Percentiles rank a stretch among this genome's conserved stretches.
These are phyloP conservation scores for Colletotrichum echinochloae DNA, from an alignment of 2,329 filamentous ascomycete genomes.

Conservation along the genomic window DNA sequence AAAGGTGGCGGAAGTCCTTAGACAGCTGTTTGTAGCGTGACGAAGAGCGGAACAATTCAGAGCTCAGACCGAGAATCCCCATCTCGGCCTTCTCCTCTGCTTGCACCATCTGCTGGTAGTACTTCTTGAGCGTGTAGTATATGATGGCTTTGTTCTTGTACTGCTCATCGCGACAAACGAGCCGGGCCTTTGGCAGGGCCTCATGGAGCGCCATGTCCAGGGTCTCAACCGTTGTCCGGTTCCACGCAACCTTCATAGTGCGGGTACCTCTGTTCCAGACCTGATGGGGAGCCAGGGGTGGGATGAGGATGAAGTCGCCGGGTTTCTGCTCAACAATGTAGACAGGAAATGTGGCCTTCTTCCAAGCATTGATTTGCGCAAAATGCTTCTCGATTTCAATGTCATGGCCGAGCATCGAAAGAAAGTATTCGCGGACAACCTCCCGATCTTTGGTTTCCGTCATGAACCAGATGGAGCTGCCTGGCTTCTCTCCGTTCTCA, in stretches of 20 bases:
- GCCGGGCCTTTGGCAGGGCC: slow-evolving; percentile 86
- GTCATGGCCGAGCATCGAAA: slow-evolving; percentile 93
- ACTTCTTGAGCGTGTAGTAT: slow-evolving; percentile 87
- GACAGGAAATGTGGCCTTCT: slow-evolving; percentile 90
- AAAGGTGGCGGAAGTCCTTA: slow-evolving; percentile 84
- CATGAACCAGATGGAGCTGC: slow-evolving; percentile 99
- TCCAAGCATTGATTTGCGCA: slow-evolving; percentile 95
- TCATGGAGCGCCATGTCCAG: slow-evolving; percentile 87
- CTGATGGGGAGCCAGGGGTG: slow-evolving; percentile 93
- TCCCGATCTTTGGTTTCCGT: slow-evolving; percentile 94
- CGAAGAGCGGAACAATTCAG: slow-evolving; percentile 56
- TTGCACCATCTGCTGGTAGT: slow-evolving; percentile 71
- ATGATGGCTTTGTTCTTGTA: slow-evolving; percentile 99
- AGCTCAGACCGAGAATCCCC: slow-evolving; percentile 60
- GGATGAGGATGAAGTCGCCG: slow-evolving; percentile 94
- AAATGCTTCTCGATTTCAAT: slow-evolving; percentile 98
- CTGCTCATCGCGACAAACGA: slow-evolving; percentile 96
- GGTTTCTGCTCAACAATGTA: slow-evolving; percentile 91
- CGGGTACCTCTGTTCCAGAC: slow-evolving; percentile 98
- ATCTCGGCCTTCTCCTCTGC: slow-evolving; percentile 63
- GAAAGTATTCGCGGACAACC: slow-evolving; percentile 91
- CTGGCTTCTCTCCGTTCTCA: slow-evolving; percentile 80
- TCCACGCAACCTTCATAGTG: slow-evolving; percentile 99
- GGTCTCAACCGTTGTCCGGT: slow-evolving; percentile 92
- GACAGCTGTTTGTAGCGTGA: slow-evolving; percentile 75